Percentiles rank a stretch among this genome's conserved stretches.
Evolutionary conservation across 2,329 filamentous ascomycete species (phyloP).

Genomic region (Aspergillus sclerotialis): DNA sequence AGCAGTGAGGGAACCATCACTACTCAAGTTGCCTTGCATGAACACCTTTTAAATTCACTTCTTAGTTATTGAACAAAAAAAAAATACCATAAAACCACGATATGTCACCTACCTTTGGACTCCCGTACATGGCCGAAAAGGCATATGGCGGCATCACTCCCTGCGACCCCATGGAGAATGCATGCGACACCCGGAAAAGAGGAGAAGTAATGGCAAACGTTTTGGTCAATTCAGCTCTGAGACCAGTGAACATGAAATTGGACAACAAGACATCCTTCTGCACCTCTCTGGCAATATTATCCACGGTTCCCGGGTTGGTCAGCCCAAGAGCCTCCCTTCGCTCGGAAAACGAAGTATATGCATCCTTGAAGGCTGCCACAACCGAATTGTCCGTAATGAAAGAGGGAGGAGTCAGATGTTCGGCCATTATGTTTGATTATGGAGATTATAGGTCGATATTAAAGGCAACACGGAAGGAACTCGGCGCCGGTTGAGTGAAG

Average conservation of each 20-base stretch:
- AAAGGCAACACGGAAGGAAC: constrained; percentile 5
- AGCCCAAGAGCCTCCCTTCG: constrained; percentile 82
- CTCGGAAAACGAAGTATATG: constrained; percentile 73
- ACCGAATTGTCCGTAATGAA: constrained; percentile 70
- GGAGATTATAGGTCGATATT: constrained; percentile 8
- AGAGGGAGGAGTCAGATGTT: constrained; percentile 46
- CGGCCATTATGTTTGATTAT: constrained; percentile 31
- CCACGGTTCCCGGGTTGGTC: constrained; percentile 85
- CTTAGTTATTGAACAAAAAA: constrained; percentile 3
- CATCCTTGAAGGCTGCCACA: constrained; percentile 63
- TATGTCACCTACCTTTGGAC: constrained; percentile 64
- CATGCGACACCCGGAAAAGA: constrained; percentile 94
- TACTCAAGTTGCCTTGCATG: constrained; percentile 91
- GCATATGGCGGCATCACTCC: constrained; percentile 81
- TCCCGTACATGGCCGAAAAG: constrained; percentile 90
- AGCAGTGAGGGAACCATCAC: constrained; percentile 77
- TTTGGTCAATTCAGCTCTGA: constrained; percentile 95
- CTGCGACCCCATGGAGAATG: constrained; percentile 87
- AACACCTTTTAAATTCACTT: constrained; percentile 59
- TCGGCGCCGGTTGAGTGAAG: constrained; percentile 18
- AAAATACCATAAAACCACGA: background rate
- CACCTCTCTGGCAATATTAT: constrained; percentile 83
- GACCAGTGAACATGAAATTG: constrained; percentile 93
- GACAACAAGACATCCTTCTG: constrained; percentile 93
- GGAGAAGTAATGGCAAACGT: constrained; percentile 79